Percentiles rank a stretch among this genome's conserved stretches.
Conservation (phyloP, 2,329 filamentous ascomycete species). For the Exophiala sp. region DNA sequence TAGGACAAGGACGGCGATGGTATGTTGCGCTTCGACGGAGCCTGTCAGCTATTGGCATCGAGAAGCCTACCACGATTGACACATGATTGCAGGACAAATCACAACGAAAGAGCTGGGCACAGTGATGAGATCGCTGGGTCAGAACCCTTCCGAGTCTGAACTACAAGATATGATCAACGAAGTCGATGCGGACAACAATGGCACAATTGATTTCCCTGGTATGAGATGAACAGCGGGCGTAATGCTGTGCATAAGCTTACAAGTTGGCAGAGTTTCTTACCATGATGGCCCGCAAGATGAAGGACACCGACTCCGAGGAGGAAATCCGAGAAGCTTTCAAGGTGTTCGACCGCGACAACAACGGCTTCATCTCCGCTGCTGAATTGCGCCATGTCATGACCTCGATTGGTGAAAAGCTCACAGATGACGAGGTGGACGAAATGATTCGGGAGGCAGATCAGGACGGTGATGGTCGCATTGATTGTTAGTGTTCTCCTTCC, state of each 20-base stretch:
- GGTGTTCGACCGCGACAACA: constrained; percentile 87
- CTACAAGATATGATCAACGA: constrained; percentile 94
- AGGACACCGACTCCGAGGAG: constrained; percentile 87
- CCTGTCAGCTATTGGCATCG: neutral
- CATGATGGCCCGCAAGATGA: constrained; percentile 95
- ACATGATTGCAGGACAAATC: constrained; percentile 67
- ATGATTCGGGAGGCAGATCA: constrained; percentile 91
- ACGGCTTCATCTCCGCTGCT: constrained; percentile 84
- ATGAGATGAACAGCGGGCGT: constrained; percentile 36
- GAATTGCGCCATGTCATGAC: constrained; percentile 90
- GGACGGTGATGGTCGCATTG: constrained; percentile 82
- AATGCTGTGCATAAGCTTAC: constrained; percentile 7
- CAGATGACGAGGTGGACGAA: constrained; percentile 85
- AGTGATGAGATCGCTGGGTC: constrained; percentile 84
- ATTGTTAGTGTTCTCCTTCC: constrained; percentile 59
- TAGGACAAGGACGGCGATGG: constrained; percentile 90
- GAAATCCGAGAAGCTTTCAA: constrained; percentile 89
- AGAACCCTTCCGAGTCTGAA: constrained; percentile 87
- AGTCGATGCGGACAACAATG: constrained; percentile 88
- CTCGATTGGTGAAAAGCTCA: constrained; percentile 86
- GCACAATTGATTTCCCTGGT: constrained; percentile 90
- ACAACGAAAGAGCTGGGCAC: constrained; percentile 88
- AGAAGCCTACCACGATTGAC: neutral
- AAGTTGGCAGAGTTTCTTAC: constrained; percentile 71
- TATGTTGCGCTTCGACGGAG: constrained; percentile 50